These are phyloP conservation scores for Teunomyces tritomae DNA, from an alignment of 805 yeast species.

Conservation along the genomic window DNA sequence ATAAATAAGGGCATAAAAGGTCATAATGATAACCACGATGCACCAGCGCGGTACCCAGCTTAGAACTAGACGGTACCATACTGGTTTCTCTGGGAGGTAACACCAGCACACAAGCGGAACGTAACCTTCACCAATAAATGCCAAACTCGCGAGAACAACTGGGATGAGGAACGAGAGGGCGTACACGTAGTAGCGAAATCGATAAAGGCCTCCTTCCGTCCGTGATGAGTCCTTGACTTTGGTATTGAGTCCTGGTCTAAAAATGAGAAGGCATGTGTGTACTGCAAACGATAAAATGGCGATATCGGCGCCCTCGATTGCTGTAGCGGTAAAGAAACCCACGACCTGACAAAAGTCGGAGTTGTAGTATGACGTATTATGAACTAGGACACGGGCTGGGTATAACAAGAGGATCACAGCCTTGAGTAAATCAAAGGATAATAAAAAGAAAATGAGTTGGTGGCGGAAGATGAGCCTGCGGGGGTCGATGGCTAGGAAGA, in stretches of 20 bases:
- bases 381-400: conserved; percentile 56
- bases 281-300: conserved; percentile 81
- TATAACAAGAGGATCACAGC: conserved; percentile 66
- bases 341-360: conserved; percentile 57
- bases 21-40: conserved; percentile 58
- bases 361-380: conserved; percentile 43
- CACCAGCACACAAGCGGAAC: conserved; percentile 70
- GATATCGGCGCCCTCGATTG: conserved; percentile 83
- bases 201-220: conserved; percentile 72
- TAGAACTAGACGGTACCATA: conserved; percentile 69
- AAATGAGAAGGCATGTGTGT: conserved; percentile 74
- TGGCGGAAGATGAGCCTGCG: conserved; percentile 64
- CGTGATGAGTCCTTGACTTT: conserved; percentile 39
- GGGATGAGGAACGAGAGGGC: conserved; percentile 60
- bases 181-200: conserved; percentile 57
- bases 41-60: conserved; percentile 82
- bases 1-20: conserved; percentile 69
- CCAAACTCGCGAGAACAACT: conserved; percentile 63
- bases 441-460: conserved; percentile 62
- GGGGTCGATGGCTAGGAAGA: conserved; percentile 62
- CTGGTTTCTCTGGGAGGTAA: conserved; percentile 67
- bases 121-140: conserved; percentile 58
- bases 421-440: conserved; percentile 73
- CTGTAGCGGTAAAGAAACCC: conserved; percentile 78
- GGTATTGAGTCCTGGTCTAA: conserved; percentile 51